Conservation (phyloP, 148 eudicot species). For the Beta vulgaris region DNA sequence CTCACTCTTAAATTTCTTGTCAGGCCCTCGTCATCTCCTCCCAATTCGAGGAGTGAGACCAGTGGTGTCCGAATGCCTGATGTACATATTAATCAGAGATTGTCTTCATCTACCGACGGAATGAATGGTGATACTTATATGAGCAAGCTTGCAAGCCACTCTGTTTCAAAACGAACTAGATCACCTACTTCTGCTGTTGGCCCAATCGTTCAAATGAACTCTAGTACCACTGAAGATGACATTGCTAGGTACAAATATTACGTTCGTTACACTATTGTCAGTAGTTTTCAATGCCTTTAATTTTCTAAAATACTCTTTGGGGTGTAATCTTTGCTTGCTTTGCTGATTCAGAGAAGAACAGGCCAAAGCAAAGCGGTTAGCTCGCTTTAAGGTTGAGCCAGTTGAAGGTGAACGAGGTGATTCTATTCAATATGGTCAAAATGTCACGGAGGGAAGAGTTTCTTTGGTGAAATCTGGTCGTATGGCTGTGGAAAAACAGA, state of each 20-base stretch:
- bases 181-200: slow-evolving; percentile 54
- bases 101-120: slow-evolving; percentile 34
- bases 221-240: slow-evolving; percentile 40
- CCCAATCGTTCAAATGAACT: slow-evolving; percentile 37
- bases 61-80: slow-evolving; percentile 25
- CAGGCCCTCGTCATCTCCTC: slow-evolving; percentile 53
- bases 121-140: slow-evolving; percentile 33
- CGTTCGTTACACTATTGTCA: not conserved
- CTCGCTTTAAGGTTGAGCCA: slow-evolving; percentile 69
- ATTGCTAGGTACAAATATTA: slow-evolving; percentile 47
- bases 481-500: slow-evolving; percentile 35
- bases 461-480: slow-evolving; percentile 34
- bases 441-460: slow-evolving; percentile 32
- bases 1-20: slow-evolving; percentile 24
- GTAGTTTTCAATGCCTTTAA: not conserved
- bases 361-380: slow-evolving; percentile 90
- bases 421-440: slow-evolving; percentile 37
- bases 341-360: slow-evolving; percentile 64
- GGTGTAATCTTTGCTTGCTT: slow-evolving; percentile 7
- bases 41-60: slow-evolving; percentile 32
- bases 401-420: slow-evolving; percentile 49
- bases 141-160: slow-evolving; percentile 30
- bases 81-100: slow-evolving; percentile 20
- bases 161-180: slow-evolving; percentile 63
- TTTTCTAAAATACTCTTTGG: not conserved